Base-by-base conservation (phyloP, 1,284 basidiomycete species). In the Schizophyllum amplum region DNA sequence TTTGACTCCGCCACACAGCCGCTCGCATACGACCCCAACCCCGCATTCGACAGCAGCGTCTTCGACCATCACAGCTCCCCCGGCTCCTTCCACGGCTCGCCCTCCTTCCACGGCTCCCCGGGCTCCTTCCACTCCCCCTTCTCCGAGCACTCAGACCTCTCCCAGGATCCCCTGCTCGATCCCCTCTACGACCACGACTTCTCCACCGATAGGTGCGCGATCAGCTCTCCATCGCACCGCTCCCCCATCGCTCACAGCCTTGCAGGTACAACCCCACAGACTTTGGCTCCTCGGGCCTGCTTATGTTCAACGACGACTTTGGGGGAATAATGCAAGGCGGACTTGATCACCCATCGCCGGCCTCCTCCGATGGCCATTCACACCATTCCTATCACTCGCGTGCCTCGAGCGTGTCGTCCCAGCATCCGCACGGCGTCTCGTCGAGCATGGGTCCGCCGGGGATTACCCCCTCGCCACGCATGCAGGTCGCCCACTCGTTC, bases 241-340 rank as follows among this genome's bases (percentile, higher is more conserved):
- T n/a, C n/a, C 11, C 53, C 42, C 53, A 48, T 24, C 25, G 15
- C 26, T 22, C 53, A 17, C 50, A 24, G 25, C 48, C 33, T 52
- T 5, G 52, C 25, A 49, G 79, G 80, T 88, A 89, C 78, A 81
- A 87, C 67, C 86, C 85, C 4, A 68, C 76, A 49, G 81, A 86
- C 55, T 89, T 80, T 75, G 86, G 90, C 72, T 70, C 75, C 57
- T 69, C 75, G 1, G 67, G 70, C 23, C 72, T 86, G 15, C 72
- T 87, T 51, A 79, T 86, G 72, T 83, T 86, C 65, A 68, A 67
- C 62, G 77, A 82, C 67, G 66, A 69, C 61, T 42, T 42, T 17
- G 33, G 33, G 33, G 74, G 75, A 24, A 83, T 76, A 65, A 77
- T 81, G 67, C 69, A 72, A 25, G 68, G 68, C 51, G 64, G 73